Base-by-base conservation (phyloP, 768 basidiomycete genomes). In the Amanita pseudoporphyria region DNA sequence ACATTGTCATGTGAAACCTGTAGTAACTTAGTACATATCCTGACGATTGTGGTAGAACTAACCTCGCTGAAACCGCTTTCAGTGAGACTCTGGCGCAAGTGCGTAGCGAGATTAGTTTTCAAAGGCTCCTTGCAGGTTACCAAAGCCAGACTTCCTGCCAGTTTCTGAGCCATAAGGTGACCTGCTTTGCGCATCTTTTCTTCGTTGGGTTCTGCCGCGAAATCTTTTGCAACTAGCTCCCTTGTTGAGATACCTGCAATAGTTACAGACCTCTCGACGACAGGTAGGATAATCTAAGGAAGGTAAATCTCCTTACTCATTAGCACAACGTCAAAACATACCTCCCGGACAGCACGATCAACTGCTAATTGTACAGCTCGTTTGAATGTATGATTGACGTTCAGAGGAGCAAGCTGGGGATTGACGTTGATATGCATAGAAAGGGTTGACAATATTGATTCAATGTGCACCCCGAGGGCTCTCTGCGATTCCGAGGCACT, bases 51-150 rank as follows among this genome's bases (percentile, higher is more conserved):
- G 26, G 2, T 35, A 4, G 1, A 18, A 33, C 5, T 21, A 24
- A 87, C 88, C 63, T 98, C 95, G 47, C 71, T 82, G 63, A 96
- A 96, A 37, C 95, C 95, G 58, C 89, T 85, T 39, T 95, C 91
- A 22, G 72, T 71, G 47, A 99, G 66, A 56, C 84, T 78, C 39
- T 82, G 79, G n/a, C 93, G 84, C 28, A 97, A 73, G 60, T 95
- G 92, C 47, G 78, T 84, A 14, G 85, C 82, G 58, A 98, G 81
- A 64, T 96, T 94, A 62, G 85, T 87, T 60, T 92, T 84, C 51
- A 99, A 67, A 1, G 95, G 94, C 59, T 99, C 96, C 64, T 97
- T 98, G 74, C 95, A 98, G 14, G 96, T 98, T 13, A 99, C 96
- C 47, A 97, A 70, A 21, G 96, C 96, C 42, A 99, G 78, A 57